Evolutionary conservation across 2,329 filamentous ascomycete species (phyloP).

Genomic region (Fusarium siculi): DNA sequence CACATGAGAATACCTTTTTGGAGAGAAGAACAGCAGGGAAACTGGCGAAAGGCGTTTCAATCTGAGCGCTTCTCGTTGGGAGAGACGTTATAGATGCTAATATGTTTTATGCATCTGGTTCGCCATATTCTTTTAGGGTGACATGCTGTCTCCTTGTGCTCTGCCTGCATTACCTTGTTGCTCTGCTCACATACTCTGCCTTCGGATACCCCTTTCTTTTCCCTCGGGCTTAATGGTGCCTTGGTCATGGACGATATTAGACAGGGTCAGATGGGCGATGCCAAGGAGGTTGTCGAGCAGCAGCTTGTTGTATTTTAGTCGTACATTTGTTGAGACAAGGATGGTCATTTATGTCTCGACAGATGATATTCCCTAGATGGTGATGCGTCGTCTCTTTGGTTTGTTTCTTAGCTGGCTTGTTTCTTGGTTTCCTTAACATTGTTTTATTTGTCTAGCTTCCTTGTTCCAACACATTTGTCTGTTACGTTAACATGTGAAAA

Average conservation of each 20-base stretch:
- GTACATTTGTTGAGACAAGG: conserved; percentile 47
- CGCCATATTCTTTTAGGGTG: conserved; percentile 45
- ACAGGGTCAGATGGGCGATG: conserved; percentile 49
- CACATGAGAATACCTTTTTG: conserved; percentile 30
- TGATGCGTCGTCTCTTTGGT: conserved; percentile 48
- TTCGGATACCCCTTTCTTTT: conserved; percentile 43
- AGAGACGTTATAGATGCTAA: conserved; percentile 35
- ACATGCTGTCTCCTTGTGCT: conserved; percentile 25
- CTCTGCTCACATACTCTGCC: conserved; percentile 41
- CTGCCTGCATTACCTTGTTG: conserved; percentile 31
- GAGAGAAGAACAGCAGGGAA: conserved; percentile 37
- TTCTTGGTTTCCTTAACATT: conserved; percentile 49
- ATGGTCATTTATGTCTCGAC: conserved; percentile 48
- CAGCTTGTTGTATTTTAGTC: conserved; percentile 55
- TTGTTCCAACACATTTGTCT: not conserved
- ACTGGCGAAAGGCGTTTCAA: conserved; percentile 32
- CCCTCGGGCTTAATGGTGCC: conserved; percentile 46
- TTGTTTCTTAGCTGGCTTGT: conserved; percentile 53
- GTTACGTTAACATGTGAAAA: not conserved
- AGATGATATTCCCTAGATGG: conserved; percentile 44
- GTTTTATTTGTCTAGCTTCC: conserved; percentile 41
- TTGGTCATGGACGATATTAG: conserved; percentile 47
- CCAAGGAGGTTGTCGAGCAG: conserved; percentile 44
- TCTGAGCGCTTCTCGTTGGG: conserved; percentile 22
- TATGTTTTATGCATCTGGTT: conserved; percentile 42